Evolutionary conservation across 331 rosid species (phyloP), one percentile per base, ranked within the genome.

Genomic region (Dryas integrifolia): DNA sequence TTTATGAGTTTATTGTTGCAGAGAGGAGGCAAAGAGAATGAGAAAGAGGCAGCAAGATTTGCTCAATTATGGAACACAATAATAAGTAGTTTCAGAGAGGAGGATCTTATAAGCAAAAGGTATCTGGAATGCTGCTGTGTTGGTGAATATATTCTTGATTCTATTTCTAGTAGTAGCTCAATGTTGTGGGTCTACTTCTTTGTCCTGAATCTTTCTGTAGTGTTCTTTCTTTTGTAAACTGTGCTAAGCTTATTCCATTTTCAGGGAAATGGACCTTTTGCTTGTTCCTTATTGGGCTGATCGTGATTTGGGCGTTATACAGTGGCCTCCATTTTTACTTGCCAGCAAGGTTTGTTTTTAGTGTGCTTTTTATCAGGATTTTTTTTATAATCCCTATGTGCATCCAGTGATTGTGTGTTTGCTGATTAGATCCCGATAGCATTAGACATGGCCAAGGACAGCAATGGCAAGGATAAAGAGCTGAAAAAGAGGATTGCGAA

Each of bases 271-370:
- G 98, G 53, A 92, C 85, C 97, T 95, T 81, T 86, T 95, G 86
- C 98, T 95, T 77, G 99, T 95, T 67, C 99, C 99, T 60, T 95
- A 95, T 77, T 92, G 98, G 97, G 99, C 99, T 48, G 97, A 95
- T 81, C 91, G 91, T 65, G 91, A 92, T 67, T 79, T 95, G 87
- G 97, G 86, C 57, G 88, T 95, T 67, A 85, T 82, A 67, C 99
- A 88, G 70, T 95, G 99, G 99, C 99, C 99, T 76, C 99, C 98
- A 14, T 95, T 95, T 90, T 85, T 95, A 71, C 99, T 95, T 82
- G 98, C 99, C 57, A 95, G 99, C 91, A 95, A 88, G 98, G 99
- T 95, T 81, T 76, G 82, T 83, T 78, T 46, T 70, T 11, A 77
- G 45, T 44, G 7, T 50, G 12, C 72, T 52, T 70, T 44, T 80